Percentiles rank a stretch among this genome's conserved stretches.
Conservation (phyloP, 805 yeast genomes). For the Starmerella sp. region DNA sequence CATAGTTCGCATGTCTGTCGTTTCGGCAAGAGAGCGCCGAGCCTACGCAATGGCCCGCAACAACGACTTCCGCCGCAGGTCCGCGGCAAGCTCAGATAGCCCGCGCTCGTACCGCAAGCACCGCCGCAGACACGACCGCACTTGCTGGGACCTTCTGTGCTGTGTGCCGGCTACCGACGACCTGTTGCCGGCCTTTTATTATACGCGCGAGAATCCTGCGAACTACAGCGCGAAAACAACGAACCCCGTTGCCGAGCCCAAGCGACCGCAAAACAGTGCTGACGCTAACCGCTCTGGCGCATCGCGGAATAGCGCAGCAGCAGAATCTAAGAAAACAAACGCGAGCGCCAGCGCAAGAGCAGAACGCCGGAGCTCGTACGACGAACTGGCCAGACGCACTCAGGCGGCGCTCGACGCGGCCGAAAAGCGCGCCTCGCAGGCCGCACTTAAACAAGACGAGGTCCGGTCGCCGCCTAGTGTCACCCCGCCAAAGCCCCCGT, state of each 20-base stretch:
- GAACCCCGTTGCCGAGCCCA: neutral
- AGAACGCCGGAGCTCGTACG: neutral
- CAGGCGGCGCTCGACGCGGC: neutral
- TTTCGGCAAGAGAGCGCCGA: neutral
- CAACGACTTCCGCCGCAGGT: constrained; percentile 9
- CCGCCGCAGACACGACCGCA: neutral
- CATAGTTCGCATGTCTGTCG: constrained; percentile 4
- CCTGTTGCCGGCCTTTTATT: neutral
- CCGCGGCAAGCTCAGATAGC: neutral
- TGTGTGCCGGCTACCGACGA: neutral
- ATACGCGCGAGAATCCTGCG: neutral
- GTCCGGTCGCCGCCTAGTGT: neutral
- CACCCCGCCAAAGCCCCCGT: neutral
- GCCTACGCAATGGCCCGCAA: constrained; percentile 4
- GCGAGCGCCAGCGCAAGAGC: neutral
- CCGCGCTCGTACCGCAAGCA: neutral
- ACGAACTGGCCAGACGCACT: neutral
- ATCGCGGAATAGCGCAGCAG: neutral
- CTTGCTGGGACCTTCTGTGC: neutral
- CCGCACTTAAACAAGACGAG: neutral
- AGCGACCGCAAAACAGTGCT: too few relatives aligned
- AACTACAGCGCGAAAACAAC: neutral
- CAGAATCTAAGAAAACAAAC: too few relatives aligned
- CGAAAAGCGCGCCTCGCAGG: neutral
- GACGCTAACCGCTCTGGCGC: too few relatives aligned